Conservation (phyloP, 495 filamentous ascomycete genomes). For the Penicillium turbatum region DNA sequence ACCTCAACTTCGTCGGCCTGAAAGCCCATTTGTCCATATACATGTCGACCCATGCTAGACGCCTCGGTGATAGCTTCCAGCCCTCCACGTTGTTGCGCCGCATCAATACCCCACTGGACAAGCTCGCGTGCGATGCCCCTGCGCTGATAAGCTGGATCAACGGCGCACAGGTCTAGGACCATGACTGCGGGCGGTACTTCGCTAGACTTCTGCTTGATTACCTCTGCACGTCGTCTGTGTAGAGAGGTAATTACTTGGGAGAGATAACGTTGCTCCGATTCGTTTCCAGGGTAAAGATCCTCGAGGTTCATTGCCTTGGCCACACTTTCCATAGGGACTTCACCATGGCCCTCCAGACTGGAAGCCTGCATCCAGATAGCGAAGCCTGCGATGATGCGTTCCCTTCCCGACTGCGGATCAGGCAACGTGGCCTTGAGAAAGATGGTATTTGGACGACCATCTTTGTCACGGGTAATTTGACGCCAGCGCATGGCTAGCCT, state of each 20-base stretch:
- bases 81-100: conserved; percentile 34
- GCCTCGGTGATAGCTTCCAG: conserved; percentile 37
- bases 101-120: conserved; percentile 40
- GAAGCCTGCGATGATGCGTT: conserved; percentile 32
- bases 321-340: conserved; percentile 23
- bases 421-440: conserved; percentile 44
- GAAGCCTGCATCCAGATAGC: conserved; percentile 39
- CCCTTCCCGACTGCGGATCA: conserved; percentile 1
- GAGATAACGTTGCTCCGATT: conserved; percentile 34
- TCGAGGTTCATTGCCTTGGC: conserved; percentile 19
- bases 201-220: conserved; percentile 24
- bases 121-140: conserved; percentile 33
- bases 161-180: conserved; percentile 37
- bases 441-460: conserved; percentile 35
- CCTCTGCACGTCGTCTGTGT: conserved; percentile 25
- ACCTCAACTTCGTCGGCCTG: conserved; percentile 25
- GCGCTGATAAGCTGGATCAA: conserved; percentile 38
- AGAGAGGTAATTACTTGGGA: conserved; percentile 29
- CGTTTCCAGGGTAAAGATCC: conserved; percentile 33
- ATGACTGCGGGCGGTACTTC: conserved; percentile 31
- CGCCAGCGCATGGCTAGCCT: conserved; percentile 31
- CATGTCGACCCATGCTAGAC: conserved; percentile 41
- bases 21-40: conserved; percentile 39
- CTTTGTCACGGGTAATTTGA: conserved; percentile 23
- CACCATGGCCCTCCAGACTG: conserved; percentile 34